A percentile compares a stretch with the other conserved stretches of the same genome.
Evolutionary conservation across 768 basidiomycete species (phyloP).

Genomic region (Suillus spraguei): DNA sequence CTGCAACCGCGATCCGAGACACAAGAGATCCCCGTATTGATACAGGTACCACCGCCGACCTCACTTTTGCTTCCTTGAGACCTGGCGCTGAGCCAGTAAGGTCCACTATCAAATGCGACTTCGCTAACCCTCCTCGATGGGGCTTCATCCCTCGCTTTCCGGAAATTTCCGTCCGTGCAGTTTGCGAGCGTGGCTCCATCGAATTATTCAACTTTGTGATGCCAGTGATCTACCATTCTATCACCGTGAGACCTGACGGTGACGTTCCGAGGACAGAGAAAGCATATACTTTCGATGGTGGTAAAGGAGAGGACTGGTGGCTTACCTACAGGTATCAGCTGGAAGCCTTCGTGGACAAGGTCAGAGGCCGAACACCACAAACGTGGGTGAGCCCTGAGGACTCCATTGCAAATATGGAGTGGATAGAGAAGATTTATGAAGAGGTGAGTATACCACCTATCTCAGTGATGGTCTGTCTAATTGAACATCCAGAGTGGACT

Average conservation of each 20-base stretch:
- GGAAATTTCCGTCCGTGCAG: slow-evolving; percentile 36
- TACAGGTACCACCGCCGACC: slow-evolving; percentile 41
- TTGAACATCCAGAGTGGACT: slow-evolving; percentile 29
- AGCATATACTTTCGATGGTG: slow-evolving; percentile 40
- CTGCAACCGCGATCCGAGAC: slow-evolving; percentile 33
- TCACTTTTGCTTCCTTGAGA: slow-evolving; percentile 37
- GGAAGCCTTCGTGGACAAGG: slow-evolving; percentile 63
- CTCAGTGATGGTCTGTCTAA: slow-evolving; percentile 2
- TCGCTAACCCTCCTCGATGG: slow-evolving; percentile 31
- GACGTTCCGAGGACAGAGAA: slow-evolving; percentile 43
- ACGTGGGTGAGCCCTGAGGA: slow-evolving; percentile 59
- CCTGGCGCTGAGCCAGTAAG: slow-evolving; percentile 31
- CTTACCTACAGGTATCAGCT: slow-evolving; percentile 56
- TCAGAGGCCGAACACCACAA: slow-evolving; percentile 52
- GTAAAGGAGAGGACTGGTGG: slow-evolving; percentile 61
- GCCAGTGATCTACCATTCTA: slow-evolving; percentile 52
- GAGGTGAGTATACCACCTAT: slow-evolving; percentile 37
- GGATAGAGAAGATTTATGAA: slow-evolving; percentile 59
- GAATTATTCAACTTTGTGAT: slow-evolving; percentile 43
- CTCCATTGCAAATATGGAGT: slow-evolving; percentile 56
- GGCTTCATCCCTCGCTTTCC: slow-evolving; percentile 44
- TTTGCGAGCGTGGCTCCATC: slow-evolving; percentile 48
- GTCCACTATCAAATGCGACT: slow-evolving; percentile 39
- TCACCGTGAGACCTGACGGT: slow-evolving; percentile 41
- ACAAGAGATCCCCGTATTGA: slow-evolving; percentile 40